Evolutionary conservation across 2,329 filamentous ascomycete genomes (phyloP), one percentile per base, ranked within the genome.

Genomic region (Phyllosticta capitalensis): DNA sequence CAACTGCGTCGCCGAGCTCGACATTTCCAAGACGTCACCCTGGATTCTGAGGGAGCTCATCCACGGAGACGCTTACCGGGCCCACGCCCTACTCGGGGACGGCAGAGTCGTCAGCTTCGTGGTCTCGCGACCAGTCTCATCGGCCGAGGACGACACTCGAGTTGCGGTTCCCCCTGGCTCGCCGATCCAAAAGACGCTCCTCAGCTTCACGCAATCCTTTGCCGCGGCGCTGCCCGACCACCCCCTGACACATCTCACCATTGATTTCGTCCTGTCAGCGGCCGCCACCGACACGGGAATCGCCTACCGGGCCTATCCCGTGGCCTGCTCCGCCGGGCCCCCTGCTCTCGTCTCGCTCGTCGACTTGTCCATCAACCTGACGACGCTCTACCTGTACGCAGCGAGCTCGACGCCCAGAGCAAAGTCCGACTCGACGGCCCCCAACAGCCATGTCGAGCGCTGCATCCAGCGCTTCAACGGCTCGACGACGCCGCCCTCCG

Each of bases 41-140:
- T 59, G 57, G 57, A 20, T 26, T 9, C 48, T 59, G 57, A n/a
- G 57, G 10, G 52, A 59, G 57, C 24, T n/a, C n/a, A 19, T 55
- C 1, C 50, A 54, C 21, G 56, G 33, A 9, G 56, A 59, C 21
- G 24, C 9, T 12, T 55, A 55, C 24, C 28, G n/a, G 38, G 52
- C 52, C 5, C 57, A 59, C 19, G 22, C 12, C 2, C 33, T 59
- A 14, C 52, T 59, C 10, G 24, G 54, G 24, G 5, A 17, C 17
- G 57, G 57, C 14, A 10, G 4, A 2, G 24, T 59, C 17, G 9
- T 21, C 10, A 52, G 38, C 12, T 52, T 59, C 19, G 57, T 52
- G 5, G 45, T 51, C 19, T 51, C 57, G 26, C 54, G 38, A n/a
- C n/a, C 38, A 6, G 57, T 2, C 21, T 22, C 33, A 28, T 7